Conservation (phyloP, 2,329 filamentous ascomycete genomes). For the Chalaropsis ovoidea region DNA sequence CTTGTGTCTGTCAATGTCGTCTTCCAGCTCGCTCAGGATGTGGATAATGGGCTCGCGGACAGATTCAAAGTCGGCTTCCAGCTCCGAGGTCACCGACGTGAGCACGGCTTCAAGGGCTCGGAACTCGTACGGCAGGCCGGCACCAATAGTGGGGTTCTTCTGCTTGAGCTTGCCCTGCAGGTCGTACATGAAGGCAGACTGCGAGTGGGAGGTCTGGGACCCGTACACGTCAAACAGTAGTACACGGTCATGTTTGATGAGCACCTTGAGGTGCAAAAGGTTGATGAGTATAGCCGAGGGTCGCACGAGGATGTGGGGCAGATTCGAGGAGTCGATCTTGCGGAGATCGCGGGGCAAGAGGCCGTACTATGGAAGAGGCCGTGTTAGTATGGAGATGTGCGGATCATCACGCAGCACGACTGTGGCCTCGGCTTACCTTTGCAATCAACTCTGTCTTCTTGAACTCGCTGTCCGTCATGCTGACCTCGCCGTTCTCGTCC, state of each 20-base stretch:
- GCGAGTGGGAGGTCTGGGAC: slow-evolving; percentile 85
- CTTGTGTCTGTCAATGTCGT: slow-evolving; percentile 93
- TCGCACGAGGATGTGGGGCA: slow-evolving; percentile 90
- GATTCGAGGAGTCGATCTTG: slow-evolving; percentile 92
- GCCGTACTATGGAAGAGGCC: slow-evolving; percentile 54
- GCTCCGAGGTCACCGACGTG: slow-evolving; percentile 80
- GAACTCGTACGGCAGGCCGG: slow-evolving; percentile 85
- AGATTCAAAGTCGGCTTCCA: slow-evolving; percentile 90
- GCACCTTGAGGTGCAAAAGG: slow-evolving; percentile 84
- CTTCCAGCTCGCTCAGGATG: slow-evolving; percentile 81
- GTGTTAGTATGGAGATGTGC: slow-evolving; percentile 26
- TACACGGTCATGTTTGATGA: slow-evolving; percentile 90
- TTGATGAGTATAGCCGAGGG: slow-evolving; percentile 91
- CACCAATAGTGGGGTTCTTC: slow-evolving; percentile 38
- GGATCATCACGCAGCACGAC: no score
- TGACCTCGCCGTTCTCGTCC: slow-evolving; percentile 83
- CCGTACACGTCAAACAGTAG: slow-evolving; percentile 95
- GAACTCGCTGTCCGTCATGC: slow-evolving; percentile 87
- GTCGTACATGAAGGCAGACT: slow-evolving; percentile 97
- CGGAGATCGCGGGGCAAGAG: slow-evolving; percentile 86
- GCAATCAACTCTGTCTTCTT: slow-evolving; percentile 96
- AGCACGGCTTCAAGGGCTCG: slow-evolving; percentile 89
- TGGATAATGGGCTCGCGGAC: slow-evolving; percentile 86
- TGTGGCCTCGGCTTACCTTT: slow-evolving; percentile 48
- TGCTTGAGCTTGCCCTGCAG: slow-evolving; percentile 85